phyloP scores from a whole-genome alignment of 495 filamentous ascomycete genomes.

The Penicillium coprophilum region DNA sequence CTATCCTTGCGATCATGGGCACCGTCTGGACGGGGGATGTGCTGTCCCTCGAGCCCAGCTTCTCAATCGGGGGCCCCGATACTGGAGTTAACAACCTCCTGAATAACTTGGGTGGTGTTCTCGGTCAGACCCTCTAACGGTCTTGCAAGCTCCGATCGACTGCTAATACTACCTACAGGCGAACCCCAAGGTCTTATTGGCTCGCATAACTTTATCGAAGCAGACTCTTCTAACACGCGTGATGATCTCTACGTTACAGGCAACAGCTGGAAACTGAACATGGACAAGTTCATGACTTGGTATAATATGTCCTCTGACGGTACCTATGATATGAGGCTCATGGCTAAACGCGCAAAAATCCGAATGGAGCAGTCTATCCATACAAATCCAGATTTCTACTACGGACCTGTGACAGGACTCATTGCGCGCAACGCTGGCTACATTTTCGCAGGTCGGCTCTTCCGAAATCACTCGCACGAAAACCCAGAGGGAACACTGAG shows the following conservation, averaged over 20 bases:
- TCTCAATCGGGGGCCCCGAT: slow-evolving; percentile 39
- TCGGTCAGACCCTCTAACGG: slow-evolving; percentile 18
- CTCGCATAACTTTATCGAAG: slow-evolving; percentile 58
- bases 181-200: slow-evolving; percentile 49
- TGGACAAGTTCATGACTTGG: slow-evolving; percentile 43
- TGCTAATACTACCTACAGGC: slow-evolving; percentile 16
- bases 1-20: slow-evolving; percentile 52
- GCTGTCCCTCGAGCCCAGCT: slow-evolving; percentile 39
- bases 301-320: slow-evolving; percentile 39
- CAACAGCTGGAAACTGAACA: slow-evolving; percentile 41
- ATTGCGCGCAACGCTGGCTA: slow-evolving; percentile 49
- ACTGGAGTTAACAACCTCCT: slow-evolving; percentile 34
- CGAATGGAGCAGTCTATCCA: slow-evolving; percentile 49
- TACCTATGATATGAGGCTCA: slow-evolving; percentile 39
- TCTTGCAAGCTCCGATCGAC: not conserved
- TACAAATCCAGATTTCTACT: slow-evolving; percentile 56
- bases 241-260: slow-evolving; percentile 52
- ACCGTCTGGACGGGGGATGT: slow-evolving; percentile 51
- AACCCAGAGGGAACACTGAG: slow-evolving; percentile 46
- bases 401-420: slow-evolving; percentile 49
- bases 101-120: slow-evolving; percentile 27
- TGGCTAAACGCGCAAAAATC: slow-evolving; percentile 34
- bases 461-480: slow-evolving; percentile 48
- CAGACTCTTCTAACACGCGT: slow-evolving; percentile 55
- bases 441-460: slow-evolving; percentile 44